Evolutionary conservation across 495 filamentous ascomycete species (phyloP), one percentile per base, ranked within the genome.

Genomic region (Penicillium paxilli): DNA sequence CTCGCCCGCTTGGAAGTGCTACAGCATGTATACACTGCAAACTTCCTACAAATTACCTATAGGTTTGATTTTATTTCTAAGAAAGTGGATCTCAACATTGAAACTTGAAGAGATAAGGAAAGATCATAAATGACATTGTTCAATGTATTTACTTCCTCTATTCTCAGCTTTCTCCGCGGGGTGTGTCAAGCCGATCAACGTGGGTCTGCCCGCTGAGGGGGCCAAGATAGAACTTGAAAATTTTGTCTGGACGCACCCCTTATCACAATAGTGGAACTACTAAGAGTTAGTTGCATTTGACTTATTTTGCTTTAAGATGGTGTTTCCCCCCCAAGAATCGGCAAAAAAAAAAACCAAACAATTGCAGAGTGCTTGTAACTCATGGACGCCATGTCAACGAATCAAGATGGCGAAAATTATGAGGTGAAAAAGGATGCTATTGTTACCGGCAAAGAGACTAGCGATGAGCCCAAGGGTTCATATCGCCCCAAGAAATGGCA

Each of bases 401-500:
- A 42, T 42, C 35, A 38, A 42, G 40, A 42, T 8, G 40, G 23
- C 8, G 20, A 42, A 7, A 1, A 21, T 23, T 3, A 14, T 12
- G 19, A 12, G 38, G 16, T 16, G 38, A 46, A 45, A 30, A 16
- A 19, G 19, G 41, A 52, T 3, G 41, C 50, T 16, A 20, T 46
- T 5, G 21, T 52, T 5, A 21, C 22, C 9, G 26, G 49, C 4
- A 17, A 41, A 25, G 50, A 52, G 41, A 22, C 30, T 7, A 41
- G 42, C 1, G 28, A 46, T 25, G 28, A 16, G 4, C 14, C 30
- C 1, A 25, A 42, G 8, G 22, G 51, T 42, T 33, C 42, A n/a
- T 61, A 55, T 40, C 54, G 24, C 4, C 66, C 61, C 4, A 57
- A 46, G 5, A 64, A 55, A 54, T 58, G 46, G 49, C 66, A 66